Conservation (phyloP, 345 rosid genomes). For the Mercurialis annua region DNA sequence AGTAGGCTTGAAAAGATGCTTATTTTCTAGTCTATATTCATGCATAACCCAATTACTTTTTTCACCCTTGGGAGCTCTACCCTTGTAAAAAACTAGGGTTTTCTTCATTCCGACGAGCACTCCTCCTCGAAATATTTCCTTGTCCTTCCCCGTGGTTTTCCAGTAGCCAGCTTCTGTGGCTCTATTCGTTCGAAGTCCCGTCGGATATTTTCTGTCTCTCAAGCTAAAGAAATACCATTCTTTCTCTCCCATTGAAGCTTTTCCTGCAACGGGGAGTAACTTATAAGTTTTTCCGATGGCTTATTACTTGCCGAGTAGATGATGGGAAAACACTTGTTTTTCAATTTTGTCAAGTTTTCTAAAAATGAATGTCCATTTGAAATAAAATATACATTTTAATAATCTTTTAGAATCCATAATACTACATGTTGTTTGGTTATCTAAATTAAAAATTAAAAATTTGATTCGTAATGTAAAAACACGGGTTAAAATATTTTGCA, state of each 20-base stretch:
- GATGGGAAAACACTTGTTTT: too few species aligned
- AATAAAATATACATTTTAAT: too few species aligned
- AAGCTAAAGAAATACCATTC: slow-evolving; percentile 92
- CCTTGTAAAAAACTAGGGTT: slow-evolving; percentile 90
- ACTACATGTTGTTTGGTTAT: too few species aligned
- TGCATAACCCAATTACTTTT: slow-evolving; percentile 99
- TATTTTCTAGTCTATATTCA: slow-evolving; percentile 79
- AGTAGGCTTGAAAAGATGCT: slow-evolving; percentile 53
- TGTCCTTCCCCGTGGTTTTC: slow-evolving; percentile 95
- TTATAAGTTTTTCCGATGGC: too few species aligned
- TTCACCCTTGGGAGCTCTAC: slow-evolving; percentile 89
- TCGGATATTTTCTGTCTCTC: slow-evolving; percentile 90
- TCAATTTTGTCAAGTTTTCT: too few species aligned
- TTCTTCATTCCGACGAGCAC: slow-evolving; percentile 90
- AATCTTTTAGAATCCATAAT: too few species aligned
- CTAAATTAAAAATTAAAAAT: too few species aligned
- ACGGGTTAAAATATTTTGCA: too few species aligned
- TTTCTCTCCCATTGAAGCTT: slow-evolving; percentile 97
- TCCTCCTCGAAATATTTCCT: slow-evolving; percentile 61
- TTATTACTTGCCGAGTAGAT: too few species aligned
- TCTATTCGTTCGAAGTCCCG: slow-evolving; percentile 91
- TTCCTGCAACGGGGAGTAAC: slow-evolving; percentile 48
- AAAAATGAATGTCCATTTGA: too few species aligned
- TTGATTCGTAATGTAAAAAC: too few species aligned
- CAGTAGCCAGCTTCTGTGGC: slow-evolving; percentile 95